Evolutionary conservation across 495 filamentous ascomycete genomes (phyloP).

Genomic region (Hypoxylon fragiforme): DNA sequence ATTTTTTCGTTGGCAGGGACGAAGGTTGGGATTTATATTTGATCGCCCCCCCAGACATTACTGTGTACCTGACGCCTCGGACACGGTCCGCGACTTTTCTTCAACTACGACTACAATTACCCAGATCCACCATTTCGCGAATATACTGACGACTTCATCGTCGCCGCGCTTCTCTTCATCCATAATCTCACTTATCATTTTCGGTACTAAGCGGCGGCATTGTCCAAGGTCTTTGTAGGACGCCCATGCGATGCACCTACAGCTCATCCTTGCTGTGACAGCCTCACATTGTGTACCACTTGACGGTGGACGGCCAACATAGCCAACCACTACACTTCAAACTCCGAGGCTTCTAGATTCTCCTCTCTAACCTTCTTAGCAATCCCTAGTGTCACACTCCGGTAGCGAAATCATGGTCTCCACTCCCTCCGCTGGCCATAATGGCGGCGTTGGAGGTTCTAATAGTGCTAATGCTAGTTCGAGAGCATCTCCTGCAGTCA

Average conservation of each 20-base stretch:
- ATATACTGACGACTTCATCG: slow-evolving; percentile 3
- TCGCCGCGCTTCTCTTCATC: slow-evolving; percentile 8
- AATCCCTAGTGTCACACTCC: slow-evolving; percentile 5
- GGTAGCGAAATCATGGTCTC: slow-evolving; percentile 44
- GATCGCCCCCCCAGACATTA: not conserved
- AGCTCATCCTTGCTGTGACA: slow-evolving; percentile 29
- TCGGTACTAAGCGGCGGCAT: slow-evolving; percentile 1
- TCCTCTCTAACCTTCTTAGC: not conserved
- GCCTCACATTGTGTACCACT: slow-evolving; percentile 28
- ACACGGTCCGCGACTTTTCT: slow-evolving; percentile 5
- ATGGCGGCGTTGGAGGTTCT: slow-evolving; percentile 38
- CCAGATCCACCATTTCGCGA: slow-evolving; percentile 4
- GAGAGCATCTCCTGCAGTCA: slow-evolving; percentile 53
- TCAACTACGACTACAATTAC: slow-evolving; percentile 5
- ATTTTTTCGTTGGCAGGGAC: slow-evolving; percentile 9
- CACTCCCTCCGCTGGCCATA: slow-evolving; percentile 42
- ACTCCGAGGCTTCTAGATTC: slow-evolving; percentile 8
- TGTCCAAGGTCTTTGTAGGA: slow-evolving; percentile 1
- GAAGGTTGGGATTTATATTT: slow-evolving; percentile 6
- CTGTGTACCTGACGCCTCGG: slow-evolving; percentile 6
- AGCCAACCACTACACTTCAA: slow-evolving; percentile 16
- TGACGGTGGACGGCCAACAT: slow-evolving; percentile 21
- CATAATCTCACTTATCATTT: not conserved
- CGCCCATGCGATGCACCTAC: slow-evolving; percentile 37
- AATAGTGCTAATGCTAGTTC: slow-evolving; percentile 47